Evolutionary conservation across 495 filamentous ascomycete genomes (phyloP).

Genomic region (Melanomma pulvis-pyrius): DNA sequence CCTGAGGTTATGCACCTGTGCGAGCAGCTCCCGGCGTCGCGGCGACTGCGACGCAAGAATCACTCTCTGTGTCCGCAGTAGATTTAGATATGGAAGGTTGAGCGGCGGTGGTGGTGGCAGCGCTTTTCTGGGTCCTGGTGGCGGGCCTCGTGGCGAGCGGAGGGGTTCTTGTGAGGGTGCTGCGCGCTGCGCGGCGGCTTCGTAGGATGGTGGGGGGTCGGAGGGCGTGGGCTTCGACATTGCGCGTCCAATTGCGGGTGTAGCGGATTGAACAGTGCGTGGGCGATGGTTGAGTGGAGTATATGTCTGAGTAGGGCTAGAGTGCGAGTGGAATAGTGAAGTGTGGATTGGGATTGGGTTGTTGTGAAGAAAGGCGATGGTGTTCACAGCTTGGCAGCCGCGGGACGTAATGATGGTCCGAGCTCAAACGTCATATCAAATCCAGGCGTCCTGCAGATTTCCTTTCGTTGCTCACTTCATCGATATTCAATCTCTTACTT

Average conservation of each 20-base stretch:
- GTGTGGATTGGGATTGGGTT: not conserved
- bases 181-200: slow-evolving; percentile 26
- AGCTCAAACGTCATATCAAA: not conserved
- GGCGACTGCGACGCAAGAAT: slow-evolving; percentile 90
- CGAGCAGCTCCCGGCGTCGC: slow-evolving; percentile 76
- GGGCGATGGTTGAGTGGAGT: not conserved
- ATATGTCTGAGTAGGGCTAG: not conserved
- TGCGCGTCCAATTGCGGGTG: slow-evolving; percentile 9
- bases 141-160: slow-evolving; percentile 23
- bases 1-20: slow-evolving; percentile 50
- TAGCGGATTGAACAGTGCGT: not conserved
- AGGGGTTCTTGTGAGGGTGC: not conserved
- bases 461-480: not conserved
- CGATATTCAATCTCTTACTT: not conserved
- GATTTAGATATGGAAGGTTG: slow-evolving; percentile 72
- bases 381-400: not conserved
- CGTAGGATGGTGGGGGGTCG: slow-evolving; percentile 45
- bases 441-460: not conserved
- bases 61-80: slow-evolving; percentile 71
- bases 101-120: slow-evolving; percentile 64
- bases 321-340: not conserved
- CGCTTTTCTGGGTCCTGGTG: not conserved
- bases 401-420: not conserved
- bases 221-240: slow-evolving; percentile 40
- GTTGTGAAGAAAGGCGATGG: not conserved